Conservation (phyloP, 352 stramenopile genomes). For the Blastocystis sp. region DNA sequence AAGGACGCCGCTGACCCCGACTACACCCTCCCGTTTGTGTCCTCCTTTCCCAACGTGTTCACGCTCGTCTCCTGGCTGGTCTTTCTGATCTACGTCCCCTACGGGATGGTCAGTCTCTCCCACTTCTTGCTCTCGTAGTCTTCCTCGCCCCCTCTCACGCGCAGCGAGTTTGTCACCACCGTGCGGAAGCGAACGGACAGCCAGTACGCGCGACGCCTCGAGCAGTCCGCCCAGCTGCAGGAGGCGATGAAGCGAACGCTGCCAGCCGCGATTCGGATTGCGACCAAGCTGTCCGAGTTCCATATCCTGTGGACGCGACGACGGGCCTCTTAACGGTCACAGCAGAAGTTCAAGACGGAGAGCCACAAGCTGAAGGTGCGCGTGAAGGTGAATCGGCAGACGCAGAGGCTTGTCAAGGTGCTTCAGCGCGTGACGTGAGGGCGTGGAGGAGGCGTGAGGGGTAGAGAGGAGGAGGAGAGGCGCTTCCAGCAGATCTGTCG, state of each 20-base stretch:
- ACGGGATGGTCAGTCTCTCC: neutral
- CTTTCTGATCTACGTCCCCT: conserved; percentile 3
- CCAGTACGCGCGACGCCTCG: neutral
- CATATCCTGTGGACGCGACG: neutral
- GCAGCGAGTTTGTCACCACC: neutral
- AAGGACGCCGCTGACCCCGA: neutral
- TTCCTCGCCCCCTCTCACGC: neutral
- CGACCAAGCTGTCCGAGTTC: neutral
- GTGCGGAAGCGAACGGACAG: neutral
- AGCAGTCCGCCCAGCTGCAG: neutral
- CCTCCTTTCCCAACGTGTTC: neutral
- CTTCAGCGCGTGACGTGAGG: neutral
- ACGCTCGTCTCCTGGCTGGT: conserved; percentile 10
- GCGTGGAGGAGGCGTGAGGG: neutral
- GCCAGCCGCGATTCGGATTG: neutral
- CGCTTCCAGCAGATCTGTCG: neutral
- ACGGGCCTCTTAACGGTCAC: neutral
- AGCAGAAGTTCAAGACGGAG: neutral
- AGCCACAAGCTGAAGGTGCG: neutral
- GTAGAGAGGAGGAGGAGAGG: neutral
- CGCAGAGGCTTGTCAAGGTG: neutral
- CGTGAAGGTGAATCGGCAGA: neutral
- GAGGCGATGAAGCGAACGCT: neutral
- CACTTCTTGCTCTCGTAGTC: neutral
- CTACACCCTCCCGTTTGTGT: neutral